A percentile compares a stretch with the other conserved stretches of the same genome.
These are phyloP conservation scores for Pelargonium cotyledonis DNA, from an alignment of 441 rosid genomes.

Conservation along the genomic window DNA sequence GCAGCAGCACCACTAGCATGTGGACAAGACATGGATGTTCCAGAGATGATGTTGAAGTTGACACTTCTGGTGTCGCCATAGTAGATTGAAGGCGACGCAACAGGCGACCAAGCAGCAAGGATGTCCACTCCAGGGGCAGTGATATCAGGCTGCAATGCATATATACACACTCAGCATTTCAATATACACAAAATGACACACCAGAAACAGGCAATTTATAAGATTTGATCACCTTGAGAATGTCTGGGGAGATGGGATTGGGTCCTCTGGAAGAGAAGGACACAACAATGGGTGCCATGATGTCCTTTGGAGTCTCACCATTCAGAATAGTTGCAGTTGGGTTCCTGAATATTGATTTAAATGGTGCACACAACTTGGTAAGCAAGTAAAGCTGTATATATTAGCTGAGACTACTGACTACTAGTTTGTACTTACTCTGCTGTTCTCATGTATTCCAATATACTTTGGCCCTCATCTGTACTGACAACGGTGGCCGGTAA, in stretches of 20 bases:
- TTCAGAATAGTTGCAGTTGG: slow-evolving; percentile 33
- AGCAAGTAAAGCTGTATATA: not conserved
- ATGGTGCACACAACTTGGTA: not conserved
- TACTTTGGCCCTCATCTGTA: slow-evolving; percentile 13
- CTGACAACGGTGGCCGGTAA: slow-evolving; percentile 27
- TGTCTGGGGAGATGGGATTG: slow-evolving; percentile 28
- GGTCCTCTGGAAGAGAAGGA: slow-evolving; percentile 38
- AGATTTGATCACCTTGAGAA: slow-evolving; percentile 30
- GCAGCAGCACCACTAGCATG: slow-evolving; percentile 33
- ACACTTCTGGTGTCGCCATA: slow-evolving; percentile 21
- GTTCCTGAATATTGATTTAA: slow-evolving; percentile 14
- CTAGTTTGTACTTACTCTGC: slow-evolving; percentile 19
- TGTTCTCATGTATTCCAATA: slow-evolving; percentile 28
- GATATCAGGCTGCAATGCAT: slow-evolving; percentile 38
- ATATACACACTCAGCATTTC: not conserved
- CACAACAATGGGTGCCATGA: slow-evolving; percentile 26
- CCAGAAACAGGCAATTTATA: not conserved
- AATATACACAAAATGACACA: not conserved
- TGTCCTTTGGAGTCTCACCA: slow-evolving; percentile 26
- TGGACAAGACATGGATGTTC: slow-evolving; percentile 41
- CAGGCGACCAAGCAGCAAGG: slow-evolving; percentile 36
- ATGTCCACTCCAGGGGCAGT: slow-evolving; percentile 50
- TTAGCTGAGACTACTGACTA: too few species aligned
- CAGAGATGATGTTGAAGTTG: slow-evolving; percentile 27
- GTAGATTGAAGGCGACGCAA: slow-evolving; percentile 20